A percentile compares a stretch with the other conserved stretches of the same genome.
These are phyloP conservation scores for Apiospora aurea DNA, from an alignment of 2,329 filamentous ascomycete genomes.

Conservation along the genomic window DNA sequence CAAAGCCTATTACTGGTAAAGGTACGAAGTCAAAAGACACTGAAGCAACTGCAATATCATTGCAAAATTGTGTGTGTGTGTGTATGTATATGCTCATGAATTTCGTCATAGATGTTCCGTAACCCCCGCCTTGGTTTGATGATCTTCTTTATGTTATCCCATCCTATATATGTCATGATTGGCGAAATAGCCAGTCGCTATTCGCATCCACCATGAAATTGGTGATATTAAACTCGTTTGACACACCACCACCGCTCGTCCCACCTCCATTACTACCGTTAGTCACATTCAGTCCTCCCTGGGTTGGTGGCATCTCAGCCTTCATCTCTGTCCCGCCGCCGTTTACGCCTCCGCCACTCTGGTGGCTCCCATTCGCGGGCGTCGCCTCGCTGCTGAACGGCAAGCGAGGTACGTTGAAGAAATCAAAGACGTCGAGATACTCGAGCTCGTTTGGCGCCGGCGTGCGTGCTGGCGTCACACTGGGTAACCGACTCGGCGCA, in stretches of 20 bases:
- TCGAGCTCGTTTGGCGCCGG: conserved; percentile 85
- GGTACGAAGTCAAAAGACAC: too few relatives aligned
- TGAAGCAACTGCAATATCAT: too few relatives aligned
- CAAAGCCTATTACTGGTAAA: conserved; percentile 31
- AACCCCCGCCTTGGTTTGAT: not conserved
- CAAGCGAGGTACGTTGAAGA: conserved; percentile 88
- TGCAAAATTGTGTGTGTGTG: not conserved
- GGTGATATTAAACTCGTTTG: conserved; percentile 77
- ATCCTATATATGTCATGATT: not conserved
- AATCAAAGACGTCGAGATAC: conserved; percentile 92
- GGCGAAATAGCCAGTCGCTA: conserved; percentile 72
- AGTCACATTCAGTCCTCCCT: conserved; percentile 33
- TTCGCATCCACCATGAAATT: conserved; percentile 80
- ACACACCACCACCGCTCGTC: conserved; percentile 34
- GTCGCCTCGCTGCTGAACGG: conserved; percentile 52
- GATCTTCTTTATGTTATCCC: not conserved
- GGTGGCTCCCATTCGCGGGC: conserved; percentile 27
- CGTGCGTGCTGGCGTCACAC: conserved; percentile 67
- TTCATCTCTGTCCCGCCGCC: not conserved
- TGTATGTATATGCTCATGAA: not conserved
- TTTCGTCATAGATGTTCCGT: not conserved
- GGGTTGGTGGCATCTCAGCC: not conserved
- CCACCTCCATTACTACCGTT: conserved; percentile 27
- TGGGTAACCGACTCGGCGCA: conserved; percentile 54
- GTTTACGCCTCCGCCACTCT: conserved; percentile 24